Conservation (phyloP, 371 early-diverging fungal species). For the Mycotypha africana region DNA sequence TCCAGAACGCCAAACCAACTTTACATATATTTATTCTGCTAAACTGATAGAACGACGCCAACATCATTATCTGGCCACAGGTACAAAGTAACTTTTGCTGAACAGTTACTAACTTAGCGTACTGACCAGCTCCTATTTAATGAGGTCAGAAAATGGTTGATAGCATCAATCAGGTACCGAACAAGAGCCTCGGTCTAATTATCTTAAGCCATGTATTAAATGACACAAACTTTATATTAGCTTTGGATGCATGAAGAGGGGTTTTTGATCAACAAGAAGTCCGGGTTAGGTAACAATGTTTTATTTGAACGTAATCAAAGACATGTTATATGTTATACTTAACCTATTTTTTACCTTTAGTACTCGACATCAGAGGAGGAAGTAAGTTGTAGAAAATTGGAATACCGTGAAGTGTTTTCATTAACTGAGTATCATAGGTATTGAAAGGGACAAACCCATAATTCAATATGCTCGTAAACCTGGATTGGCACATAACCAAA, state of each 20-base stretch:
- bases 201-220: no score
- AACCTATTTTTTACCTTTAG: no score
- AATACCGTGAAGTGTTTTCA: no score
- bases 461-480: slow-evolving; percentile 48
- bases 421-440: slow-evolving; percentile 11
- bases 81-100: slow-evolving; percentile 11
- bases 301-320: neutral
- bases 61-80: slow-evolving; percentile 47
- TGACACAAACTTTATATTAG: slow-evolving; percentile 15
- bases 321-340: neutral
- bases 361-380: slow-evolving; percentile 44
- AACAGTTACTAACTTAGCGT: neutral
- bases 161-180: slow-evolving; percentile 40
- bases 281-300: slow-evolving; percentile 35
- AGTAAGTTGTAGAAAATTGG: no score
- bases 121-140: no score
- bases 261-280: slow-evolving; percentile 46
- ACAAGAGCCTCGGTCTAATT: no score
- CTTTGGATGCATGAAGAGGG: slow-evolving; percentile 50
- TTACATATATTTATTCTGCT: neutral
- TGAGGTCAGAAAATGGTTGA: slow-evolving; percentile 47
- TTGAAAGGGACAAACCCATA: slow-evolving; percentile 34
- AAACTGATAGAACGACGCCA: slow-evolving; percentile 29
- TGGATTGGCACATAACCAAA: slow-evolving; percentile 43
- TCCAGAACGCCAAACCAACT: neutral